These are phyloP conservation scores for Melampsora larici-populina DNA, from an alignment of 1,284 basidiomycete genomes.

Conservation along the genomic window DNA sequence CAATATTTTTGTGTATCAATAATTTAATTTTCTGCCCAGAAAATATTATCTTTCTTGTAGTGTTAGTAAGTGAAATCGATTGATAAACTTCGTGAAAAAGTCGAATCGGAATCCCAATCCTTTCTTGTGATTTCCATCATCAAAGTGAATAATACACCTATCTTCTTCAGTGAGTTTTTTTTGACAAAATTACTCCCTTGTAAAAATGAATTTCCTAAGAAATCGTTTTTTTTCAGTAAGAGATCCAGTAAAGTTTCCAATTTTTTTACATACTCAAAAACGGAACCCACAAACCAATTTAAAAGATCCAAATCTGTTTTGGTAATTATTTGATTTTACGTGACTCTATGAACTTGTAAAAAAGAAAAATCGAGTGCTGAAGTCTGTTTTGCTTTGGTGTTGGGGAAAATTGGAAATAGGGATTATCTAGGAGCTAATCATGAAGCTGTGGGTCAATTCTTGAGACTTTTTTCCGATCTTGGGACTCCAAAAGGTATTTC, in stretches of 20 bases:
- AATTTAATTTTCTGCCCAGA: constrained; percentile 59
- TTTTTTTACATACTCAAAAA: constrained; percentile 21
- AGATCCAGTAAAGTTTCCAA: constrained; percentile 64
- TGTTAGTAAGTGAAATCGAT: background rate
- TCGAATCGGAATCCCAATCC: background rate
- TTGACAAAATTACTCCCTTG: background rate
- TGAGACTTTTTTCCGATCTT: background rate
- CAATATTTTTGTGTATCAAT: too few species aligned
- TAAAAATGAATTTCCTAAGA: too few species aligned
- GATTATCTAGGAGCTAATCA: background rate
- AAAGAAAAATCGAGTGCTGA: background rate
- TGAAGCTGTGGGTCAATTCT: background rate
- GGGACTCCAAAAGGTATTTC: background rate
- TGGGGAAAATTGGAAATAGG: background rate
- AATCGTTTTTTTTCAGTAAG: constrained; percentile 53
- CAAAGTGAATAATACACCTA: constrained; percentile 71
- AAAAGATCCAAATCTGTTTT: constrained; percentile 3
- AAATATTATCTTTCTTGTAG: background rate
- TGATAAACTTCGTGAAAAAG: background rate
- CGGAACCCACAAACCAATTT: constrained; percentile 10
- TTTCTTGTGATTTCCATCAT: background rate
- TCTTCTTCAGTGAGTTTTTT: constrained; percentile 67
- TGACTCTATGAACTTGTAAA: background rate
- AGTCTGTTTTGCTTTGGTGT: constrained; percentile 43
- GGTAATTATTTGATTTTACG: constrained; percentile 16